Evolutionary conservation across 179 eudicot species (phyloP), one percentile per base, ranked within the genome.

Genomic region (Patellifolia procumbens): DNA sequence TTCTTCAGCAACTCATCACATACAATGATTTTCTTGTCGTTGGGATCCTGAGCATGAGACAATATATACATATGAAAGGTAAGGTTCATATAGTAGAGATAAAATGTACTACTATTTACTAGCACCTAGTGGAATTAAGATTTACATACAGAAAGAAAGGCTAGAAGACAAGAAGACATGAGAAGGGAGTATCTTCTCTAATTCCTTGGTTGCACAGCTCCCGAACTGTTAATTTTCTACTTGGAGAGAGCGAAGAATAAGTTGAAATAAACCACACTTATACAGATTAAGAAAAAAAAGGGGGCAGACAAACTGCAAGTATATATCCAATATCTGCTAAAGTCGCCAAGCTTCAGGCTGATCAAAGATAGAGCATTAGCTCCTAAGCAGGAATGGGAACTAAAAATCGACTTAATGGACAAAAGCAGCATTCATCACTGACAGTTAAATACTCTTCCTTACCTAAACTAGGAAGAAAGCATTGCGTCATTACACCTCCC

Each of bases 1-100:
- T 74, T 87, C 97, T 91, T 91, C 87, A 91, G 90, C 71, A 88
- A 87, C 83, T 94, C 98, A 79, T 94, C 97, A 74, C 97, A 94
- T 74, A 92, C 76, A 13, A 91, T 83, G 76, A 91, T 78, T 73
- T 88, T 90, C 92, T 92, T 94, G 90, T 94, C 73, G 45, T 81
- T 74, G 58, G 97, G 98, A 74, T 94, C 96, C 98, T 94, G 75
- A 48, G 76, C 53, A 78, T 26, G 37, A 12, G 13, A 79, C 24
- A 53, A 15, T 64, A 42, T 35, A 43, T 65, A 5, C 15, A 4
- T 3, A 32, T 26, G n/a, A n/a, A 31, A 7, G 20, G 2, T 68
- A 55, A 43, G 2, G 28, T n/a, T 29, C 68, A 3, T 43, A 43
- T 10, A 69, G 29, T 2, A 69, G 26, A 17, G 17, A 48, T 9